Conservation (phyloP, 2,329 filamentous ascomycete species). For the Alternaria sp. region DNA sequence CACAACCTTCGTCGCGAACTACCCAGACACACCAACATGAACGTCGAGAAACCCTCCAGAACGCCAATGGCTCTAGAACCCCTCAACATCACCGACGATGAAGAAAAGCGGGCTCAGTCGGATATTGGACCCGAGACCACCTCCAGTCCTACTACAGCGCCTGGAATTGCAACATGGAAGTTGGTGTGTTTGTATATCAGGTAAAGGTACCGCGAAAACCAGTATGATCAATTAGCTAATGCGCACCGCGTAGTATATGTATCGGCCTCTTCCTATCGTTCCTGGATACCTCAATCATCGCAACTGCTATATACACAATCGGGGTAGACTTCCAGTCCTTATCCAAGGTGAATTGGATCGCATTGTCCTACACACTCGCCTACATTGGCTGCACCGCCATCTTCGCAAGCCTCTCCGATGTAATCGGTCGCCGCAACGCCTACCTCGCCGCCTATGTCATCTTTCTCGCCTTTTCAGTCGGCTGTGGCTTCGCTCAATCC, state of each 20-base stretch:
- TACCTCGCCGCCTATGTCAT: conserved; percentile 32
- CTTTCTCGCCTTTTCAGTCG: conserved; percentile 41
- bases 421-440: conserved; percentile 37
- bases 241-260: conserved; percentile 49
- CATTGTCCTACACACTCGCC: conserved; percentile 48
- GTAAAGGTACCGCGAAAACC: background rate
- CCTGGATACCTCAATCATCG: conserved; percentile 66
- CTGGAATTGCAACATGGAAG: background rate
- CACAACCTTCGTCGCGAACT: background rate
- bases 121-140: background rate
- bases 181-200: background rate
- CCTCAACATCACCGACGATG: background rate
- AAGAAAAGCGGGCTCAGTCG: background rate
- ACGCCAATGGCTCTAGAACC: background rate
- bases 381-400: conserved; percentile 61
- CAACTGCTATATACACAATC: conserved; percentile 64
- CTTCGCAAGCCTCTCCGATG: conserved; percentile 43
- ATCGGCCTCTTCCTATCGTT: conserved; percentile 64
- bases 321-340: conserved; percentile 57
- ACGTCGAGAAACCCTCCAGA: background rate
- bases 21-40: background rate
- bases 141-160: background rate
- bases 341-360: conserved; percentile 24
- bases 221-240: background rate
- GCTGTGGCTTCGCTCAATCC: conserved; percentile 35